Evolutionary conservation across 441 rosid genomes (phyloP).

Genomic region (Geranium incanum): DNA sequence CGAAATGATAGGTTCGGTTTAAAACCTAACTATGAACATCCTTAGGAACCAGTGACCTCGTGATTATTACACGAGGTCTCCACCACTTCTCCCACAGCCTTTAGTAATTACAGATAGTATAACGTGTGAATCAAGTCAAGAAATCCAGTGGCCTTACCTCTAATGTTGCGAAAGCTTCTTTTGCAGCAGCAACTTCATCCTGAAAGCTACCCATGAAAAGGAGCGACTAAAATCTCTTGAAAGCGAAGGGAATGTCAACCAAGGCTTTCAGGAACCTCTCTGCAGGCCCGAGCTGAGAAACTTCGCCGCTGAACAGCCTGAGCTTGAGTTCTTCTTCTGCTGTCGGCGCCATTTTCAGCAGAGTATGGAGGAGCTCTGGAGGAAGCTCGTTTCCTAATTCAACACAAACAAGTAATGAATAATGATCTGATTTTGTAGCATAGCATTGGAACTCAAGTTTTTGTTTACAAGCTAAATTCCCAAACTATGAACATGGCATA

Average conservation of each 20-base stretch:
- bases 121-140: background rate
- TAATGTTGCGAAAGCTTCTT: constrained; percentile 64
- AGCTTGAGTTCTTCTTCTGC: constrained; percentile 88
- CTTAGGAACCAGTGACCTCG: too few relatives aligned
- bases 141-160: constrained; percentile 44
- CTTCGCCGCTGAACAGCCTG: constrained; percentile 65
- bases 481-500: background rate
- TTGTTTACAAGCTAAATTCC: background rate
- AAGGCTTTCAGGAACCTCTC: constrained; percentile 82
- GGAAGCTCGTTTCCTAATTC: constrained; percentile 88
- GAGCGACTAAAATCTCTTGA: constrained; percentile 73
- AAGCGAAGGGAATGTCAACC: constrained; percentile 77
- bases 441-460: background rate
- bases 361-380: constrained; percentile 66
- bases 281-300: constrained; percentile 78
- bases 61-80: too few relatives aligned
- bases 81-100: background rate
- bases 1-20: too few relatives aligned
- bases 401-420: constrained; percentile 22
- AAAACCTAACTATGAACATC: too few relatives aligned
- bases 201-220: constrained; percentile 72
- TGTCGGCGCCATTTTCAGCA: constrained; percentile 90
- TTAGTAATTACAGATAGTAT: background rate
- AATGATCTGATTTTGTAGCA: constrained; percentile 13
- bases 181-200: constrained; percentile 58